Evolutionary conservation across 2,329 filamentous ascomycete species (phyloP).

Genomic region (Lasiodiplodia sp.): DNA sequence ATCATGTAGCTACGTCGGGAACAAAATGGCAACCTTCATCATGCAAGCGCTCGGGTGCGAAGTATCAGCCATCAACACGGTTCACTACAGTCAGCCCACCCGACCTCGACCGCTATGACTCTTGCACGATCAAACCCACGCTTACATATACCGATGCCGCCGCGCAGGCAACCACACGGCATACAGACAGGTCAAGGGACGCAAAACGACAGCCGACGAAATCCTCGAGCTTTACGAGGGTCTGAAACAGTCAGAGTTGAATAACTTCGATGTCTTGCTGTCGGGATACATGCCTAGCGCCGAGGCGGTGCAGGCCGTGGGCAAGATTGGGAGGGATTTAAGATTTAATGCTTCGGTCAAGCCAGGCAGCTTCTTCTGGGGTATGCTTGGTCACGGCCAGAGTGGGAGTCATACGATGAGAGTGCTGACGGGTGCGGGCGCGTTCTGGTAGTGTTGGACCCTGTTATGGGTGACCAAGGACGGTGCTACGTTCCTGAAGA

Average conservation of each 20-base stretch:
- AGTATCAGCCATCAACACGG: conserved; percentile 92
- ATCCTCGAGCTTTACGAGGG: conserved; percentile 86
- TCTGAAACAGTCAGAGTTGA: conserved; percentile 81
- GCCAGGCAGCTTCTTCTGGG: conserved; percentile 89
- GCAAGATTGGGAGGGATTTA: conserved; percentile 81
- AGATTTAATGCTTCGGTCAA: conserved; percentile 67
- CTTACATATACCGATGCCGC: conserved; percentile 13
- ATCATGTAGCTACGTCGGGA: conserved; percentile 83
- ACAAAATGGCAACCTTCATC: conserved; percentile 94
- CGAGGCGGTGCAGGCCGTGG: conserved; percentile 82
- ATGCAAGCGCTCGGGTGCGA: conserved; percentile 95
- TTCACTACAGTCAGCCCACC: conserved; percentile 83
- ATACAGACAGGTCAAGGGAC: conserved; percentile 88
- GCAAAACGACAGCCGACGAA: conserved; percentile 79
- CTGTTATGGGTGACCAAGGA: conserved; percentile 98
- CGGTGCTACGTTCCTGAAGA: conserved; percentile 89
- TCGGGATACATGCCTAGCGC: conserved; percentile 94
- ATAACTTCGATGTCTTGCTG: conserved; percentile 91
- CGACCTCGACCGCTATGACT: neutral
- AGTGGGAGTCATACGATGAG: neutral
- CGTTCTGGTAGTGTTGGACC: conserved; percentile 75
- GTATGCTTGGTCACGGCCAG: conserved; percentile 47
- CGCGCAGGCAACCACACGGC: conserved; percentile 88
- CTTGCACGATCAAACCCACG: neutral
- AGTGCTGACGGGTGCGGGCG: neutral